phyloP scores from a whole-genome alignment of 164 flowering plant genomes.

The Warburgia ugandensis region DNA sequence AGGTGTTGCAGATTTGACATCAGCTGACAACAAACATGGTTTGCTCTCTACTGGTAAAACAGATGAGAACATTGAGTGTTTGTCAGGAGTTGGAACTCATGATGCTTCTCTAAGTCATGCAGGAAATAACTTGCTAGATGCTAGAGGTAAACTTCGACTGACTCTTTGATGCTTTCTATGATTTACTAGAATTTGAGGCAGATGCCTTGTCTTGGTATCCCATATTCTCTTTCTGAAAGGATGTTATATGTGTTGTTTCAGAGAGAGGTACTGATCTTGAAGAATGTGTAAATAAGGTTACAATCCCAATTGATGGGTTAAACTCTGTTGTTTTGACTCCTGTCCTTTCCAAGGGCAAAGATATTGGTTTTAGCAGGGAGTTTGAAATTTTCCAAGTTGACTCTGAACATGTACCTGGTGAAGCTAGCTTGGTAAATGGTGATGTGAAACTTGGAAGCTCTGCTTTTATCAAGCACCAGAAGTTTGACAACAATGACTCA shows the following conservation, averaged over 20 bases:
- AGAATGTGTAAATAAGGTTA: slow-evolving; percentile 2
- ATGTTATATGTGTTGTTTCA: neutral
- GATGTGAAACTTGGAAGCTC: neutral
- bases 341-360: no score
- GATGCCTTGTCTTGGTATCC: neutral
- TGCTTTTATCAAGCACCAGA: neutral
- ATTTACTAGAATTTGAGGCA: no score
- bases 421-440: neutral
- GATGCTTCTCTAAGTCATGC: no score
- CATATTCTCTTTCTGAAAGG: no score
- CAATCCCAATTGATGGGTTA: neutral
- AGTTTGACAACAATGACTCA: slow-evolving; percentile 16
- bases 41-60: no score
- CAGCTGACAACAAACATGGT: slow-evolving; percentile 21
- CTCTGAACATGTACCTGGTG: neutral
- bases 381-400: slow-evolving; percentile 7
- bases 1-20: slow-evolving; percentile 12
- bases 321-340: no score
- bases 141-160: no score
- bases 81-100: no score
- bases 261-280: neutral
- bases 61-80: no score
- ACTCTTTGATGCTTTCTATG: no score
- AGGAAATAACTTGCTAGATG: no score
- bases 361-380: no score